phyloP scores from a whole-genome alignment of 352 stramenopile species.

The Plasmopara viticola region DNA sequence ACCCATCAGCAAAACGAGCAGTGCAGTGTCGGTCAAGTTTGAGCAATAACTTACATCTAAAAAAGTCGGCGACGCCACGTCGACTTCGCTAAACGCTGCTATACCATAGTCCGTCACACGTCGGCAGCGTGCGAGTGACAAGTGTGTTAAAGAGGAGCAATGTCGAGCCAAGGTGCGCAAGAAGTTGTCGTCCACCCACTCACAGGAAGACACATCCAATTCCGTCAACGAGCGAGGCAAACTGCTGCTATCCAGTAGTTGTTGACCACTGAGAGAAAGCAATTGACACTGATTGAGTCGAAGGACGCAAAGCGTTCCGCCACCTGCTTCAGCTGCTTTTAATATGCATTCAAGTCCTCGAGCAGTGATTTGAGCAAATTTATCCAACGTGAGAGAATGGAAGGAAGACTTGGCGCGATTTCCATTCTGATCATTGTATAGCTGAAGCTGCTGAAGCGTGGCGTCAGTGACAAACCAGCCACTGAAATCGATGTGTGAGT shows the following conservation, averaged over 20 bases:
- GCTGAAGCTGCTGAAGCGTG: constrained; percentile 22
- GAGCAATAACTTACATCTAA: constrained; percentile 54
- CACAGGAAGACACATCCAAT: constrained; percentile 53
- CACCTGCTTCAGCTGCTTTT: constrained; percentile 7
- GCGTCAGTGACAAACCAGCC: constrained; percentile 49
- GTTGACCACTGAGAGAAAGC: constrained; percentile 19
- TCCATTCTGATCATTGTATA: constrained; percentile 3
- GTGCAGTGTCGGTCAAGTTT: constrained; percentile 46
- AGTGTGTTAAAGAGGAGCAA: constrained; percentile 28
- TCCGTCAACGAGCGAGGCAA: constrained; percentile 29
- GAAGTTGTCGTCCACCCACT: constrained; percentile 58
- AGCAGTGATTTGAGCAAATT: constrained; percentile 18
- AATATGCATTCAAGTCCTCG: constrained; percentile 19
- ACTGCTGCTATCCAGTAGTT: constrained; percentile 11
- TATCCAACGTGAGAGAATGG: constrained; percentile 17
- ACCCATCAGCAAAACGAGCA: constrained; percentile 49
- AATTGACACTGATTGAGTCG: constrained; percentile 21
- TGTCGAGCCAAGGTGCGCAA: constrained; percentile 33
- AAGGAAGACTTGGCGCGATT: constrained; percentile 14
- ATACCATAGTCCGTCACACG: constrained; percentile 66
- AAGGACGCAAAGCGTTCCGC: constrained; percentile 15
- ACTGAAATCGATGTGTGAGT: constrained; percentile 40
- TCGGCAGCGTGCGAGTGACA: constrained; percentile 44
- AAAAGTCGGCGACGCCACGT: constrained; percentile 24
- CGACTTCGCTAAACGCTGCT: constrained; percentile 45